These are phyloP conservation scores for Paraphoma sp. DNA, from an alignment of 2,329 filamentous ascomycete genomes.

Conservation along the genomic window DNA sequence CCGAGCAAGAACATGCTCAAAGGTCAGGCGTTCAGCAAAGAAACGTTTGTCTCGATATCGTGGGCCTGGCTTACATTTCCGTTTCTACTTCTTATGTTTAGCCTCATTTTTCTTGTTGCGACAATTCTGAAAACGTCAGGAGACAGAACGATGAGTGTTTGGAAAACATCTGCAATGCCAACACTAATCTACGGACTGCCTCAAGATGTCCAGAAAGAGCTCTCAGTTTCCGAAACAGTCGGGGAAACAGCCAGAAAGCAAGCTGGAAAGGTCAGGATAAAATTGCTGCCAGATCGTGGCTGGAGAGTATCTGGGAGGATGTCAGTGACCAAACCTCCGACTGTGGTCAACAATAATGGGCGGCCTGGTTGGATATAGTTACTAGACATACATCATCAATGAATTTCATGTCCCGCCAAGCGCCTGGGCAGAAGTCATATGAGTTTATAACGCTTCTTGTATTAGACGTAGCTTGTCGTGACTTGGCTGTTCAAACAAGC, in stretches of 20 bases:
- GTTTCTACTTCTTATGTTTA: conserved; percentile 23
- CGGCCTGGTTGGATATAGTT: too few species aligned
- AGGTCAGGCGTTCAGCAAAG: conserved; percentile 15
- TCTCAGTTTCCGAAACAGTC: conserved; percentile 7
- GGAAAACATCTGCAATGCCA: conserved; percentile 43
- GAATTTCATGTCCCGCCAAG: too few species aligned
- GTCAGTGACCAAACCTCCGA: not conserved
- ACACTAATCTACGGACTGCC: conserved; percentile 34
- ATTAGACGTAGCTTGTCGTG: too few species aligned
- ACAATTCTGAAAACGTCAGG: conserved; percentile 31
- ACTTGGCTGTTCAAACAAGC: too few species aligned
- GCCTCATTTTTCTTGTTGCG: conserved; percentile 27
- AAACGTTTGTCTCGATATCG: conserved; percentile 15
- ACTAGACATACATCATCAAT: too few species aligned
- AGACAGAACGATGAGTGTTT: conserved; percentile 18
- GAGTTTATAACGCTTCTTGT: too few species aligned
- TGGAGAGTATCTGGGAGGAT: conserved; percentile 23
- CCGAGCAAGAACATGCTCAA: not conserved
- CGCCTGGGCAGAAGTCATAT: too few species aligned
- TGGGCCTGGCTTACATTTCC: conserved; percentile 40
- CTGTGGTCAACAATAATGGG: too few species aligned
- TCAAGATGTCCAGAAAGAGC: conserved; percentile 18
- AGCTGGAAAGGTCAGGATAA: conserved; percentile 12
- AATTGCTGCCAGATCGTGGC: conserved; percentile 12
- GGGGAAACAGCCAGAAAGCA: not conserved